These are phyloP conservation scores for Cercophora samala DNA, from an alignment of 495 filamentous ascomycete species.

Conservation along the genomic window DNA sequence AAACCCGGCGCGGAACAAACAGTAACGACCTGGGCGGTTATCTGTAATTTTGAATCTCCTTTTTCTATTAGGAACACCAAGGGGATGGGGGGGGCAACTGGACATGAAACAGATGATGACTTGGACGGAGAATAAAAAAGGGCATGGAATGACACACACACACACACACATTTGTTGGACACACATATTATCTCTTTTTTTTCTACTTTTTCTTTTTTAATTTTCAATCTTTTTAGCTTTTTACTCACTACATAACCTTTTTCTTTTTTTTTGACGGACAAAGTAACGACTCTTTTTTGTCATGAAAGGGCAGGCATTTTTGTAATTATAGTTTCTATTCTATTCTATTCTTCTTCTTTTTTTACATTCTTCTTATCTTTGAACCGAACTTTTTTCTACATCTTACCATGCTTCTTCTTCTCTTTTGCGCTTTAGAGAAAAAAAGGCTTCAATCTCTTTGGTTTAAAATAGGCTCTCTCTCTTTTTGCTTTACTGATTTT, in stretches of 20 bases:
- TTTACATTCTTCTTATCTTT: conserved; percentile 3
- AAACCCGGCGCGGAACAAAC: not conserved
- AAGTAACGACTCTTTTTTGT: not conserved
- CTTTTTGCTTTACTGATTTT: no score
- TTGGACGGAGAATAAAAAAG: not conserved
- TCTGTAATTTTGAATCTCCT: not conserved
- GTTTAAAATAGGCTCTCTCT: no score
- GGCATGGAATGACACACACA: no score
- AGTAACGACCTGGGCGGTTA: not conserved
- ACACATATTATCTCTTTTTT: no score
- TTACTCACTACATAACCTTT: not conserved
- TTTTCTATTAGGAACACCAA: not conserved
- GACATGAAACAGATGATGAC: not conserved
- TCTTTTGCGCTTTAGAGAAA: no score
- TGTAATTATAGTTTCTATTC: conserved; percentile 9
- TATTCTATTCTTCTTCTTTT: conserved; percentile 5
- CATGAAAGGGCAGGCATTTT: conserved; percentile 7
- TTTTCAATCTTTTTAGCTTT: no score
- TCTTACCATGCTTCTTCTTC: not conserved
- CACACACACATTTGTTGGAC: no score
- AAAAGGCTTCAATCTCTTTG: no score
- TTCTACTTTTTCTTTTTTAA: no score
- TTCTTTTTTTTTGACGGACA: not conserved
- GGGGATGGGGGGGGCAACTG: not conserved
- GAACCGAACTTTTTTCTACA: not conserved